Base-by-base conservation (phyloP, 108 stramenopile genomes). In the Fragilariopsis cylindrus region DNA sequence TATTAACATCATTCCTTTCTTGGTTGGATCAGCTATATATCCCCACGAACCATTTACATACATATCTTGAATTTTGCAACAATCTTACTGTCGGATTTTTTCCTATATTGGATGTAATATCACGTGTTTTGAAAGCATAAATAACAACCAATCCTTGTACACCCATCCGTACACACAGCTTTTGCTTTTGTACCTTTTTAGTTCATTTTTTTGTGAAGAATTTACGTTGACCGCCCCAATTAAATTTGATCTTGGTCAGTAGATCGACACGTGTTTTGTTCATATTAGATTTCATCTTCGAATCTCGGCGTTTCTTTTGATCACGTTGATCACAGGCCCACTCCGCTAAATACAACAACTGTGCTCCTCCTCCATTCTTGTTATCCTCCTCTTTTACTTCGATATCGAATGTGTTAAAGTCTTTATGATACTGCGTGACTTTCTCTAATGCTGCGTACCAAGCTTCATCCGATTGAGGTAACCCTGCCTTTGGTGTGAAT, bases 261-360 rank as follows among this genome's bases (percentile, higher is more conserved):
- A 44, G 4, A 21, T 75, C 45, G 56, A 75, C 47, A 16, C 65
- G 50, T 12, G 68, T 56, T 54, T 75, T 75, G 45, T 39, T 72
- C 44, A 72, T 60, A 13, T 39, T 40, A 46, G 46, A 49, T 60
- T 50, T 72, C 18, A 44, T 45, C 45, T 58, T 58, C 3, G 48
- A 46, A 30, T 72, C 57, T 11, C 56, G 57, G 30, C 62, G 40
- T 11, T 58, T 47, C 42, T 72, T 58, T 15, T 72, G 60, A 5
- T 43, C 44, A 4, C 72, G 44, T 62, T 72, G 72, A 45, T 48
- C 57, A 6, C 57, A 44, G n/a, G 0, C 48, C 72, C 72, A 72
- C n/a, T 11, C 62, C 7, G 47, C 72, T 7, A 72, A 47, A 9
- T 57, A n/a, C 9, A 42, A 44, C 43, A 43, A 63, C 30, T 30